These are phyloP conservation scores for Ogataea zsoltii DNA, from an alignment of 805 yeast genomes.

Conservation along the genomic window DNA sequence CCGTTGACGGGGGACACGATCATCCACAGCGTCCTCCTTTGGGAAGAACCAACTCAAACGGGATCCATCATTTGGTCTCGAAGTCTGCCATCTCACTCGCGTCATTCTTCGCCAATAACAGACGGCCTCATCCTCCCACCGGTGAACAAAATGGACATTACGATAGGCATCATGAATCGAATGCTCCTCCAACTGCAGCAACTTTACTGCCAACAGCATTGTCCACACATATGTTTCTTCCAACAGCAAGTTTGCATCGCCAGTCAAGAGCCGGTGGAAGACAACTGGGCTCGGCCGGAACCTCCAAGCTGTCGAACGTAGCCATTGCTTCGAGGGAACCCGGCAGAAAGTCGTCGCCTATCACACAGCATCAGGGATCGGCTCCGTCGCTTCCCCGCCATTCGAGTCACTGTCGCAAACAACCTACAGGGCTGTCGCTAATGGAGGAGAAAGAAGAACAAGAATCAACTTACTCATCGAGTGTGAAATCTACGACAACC, in stretches of 20 bases:
- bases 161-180: constrained; percentile 44
- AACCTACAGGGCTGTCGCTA: neutral
- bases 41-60: constrained; percentile 16
- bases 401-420: neutral
- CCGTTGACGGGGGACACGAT: neutral
- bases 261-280: constrained; percentile 15
- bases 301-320: constrained; percentile 2
- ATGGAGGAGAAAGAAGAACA: neutral
- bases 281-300: neutral
- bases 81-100: constrained; percentile 42
- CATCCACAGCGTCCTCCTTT: constrained; percentile 14
- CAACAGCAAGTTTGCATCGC: constrained; percentile 40
- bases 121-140: constrained; percentile 31
- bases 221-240: constrained; percentile 61
- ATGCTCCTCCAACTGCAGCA: constrained; percentile 61
- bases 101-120: constrained; percentile 39
- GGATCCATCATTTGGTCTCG: constrained; percentile 32
- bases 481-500: constrained; percentile 24
- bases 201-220: constrained; percentile 60
- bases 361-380: neutral
- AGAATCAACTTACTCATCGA: constrained; percentile 23
- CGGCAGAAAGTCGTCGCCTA: neutral
- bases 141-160: constrained; percentile 22
- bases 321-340: neutral
- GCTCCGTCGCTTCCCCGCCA: neutral